phyloP scores from a whole-genome alignment of 176 grass and related monocot genomes.

The Pharus latifolius region DNA sequence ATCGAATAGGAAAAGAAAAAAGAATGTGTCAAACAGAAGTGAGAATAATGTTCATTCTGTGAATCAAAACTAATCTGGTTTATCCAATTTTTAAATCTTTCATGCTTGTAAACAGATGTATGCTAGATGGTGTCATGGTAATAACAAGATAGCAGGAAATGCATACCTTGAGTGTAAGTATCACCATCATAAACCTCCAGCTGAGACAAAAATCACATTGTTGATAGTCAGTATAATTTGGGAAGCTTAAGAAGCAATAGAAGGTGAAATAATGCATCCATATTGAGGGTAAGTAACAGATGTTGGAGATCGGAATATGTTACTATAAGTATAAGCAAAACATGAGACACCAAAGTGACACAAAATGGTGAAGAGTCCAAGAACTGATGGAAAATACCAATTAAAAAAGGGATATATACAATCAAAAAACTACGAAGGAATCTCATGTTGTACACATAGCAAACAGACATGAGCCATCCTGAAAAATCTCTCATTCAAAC shows the following conservation, averaged over 20 bases:
- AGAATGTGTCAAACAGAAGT: neutral
- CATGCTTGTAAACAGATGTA: neutral
- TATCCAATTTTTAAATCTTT: neutral
- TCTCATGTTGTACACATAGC: neutral
- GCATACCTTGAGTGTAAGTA: constrained; percentile 53
- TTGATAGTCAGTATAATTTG: neutral
- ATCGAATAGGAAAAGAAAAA: neutral
- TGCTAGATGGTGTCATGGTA: neutral
- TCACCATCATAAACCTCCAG: constrained; percentile 78
- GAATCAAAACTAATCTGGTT: neutral
- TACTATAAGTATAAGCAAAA: neutral
- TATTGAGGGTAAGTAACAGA: neutral
- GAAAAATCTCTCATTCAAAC: neutral
- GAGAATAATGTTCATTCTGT: neutral
- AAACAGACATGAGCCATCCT: neutral
- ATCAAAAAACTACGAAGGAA: neutral
- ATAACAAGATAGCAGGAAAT: constrained; percentile 14
- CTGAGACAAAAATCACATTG: constrained; percentile 30
- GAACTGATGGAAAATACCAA: neutral
- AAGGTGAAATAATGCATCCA: neutral
- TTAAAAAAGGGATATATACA: neutral
- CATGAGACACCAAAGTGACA: neutral
- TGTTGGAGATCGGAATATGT: neutral
- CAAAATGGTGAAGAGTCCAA: neutral
- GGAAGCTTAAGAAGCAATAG: neutral